Conservation (phyloP, 306 rosid genomes). For the Vigna nakashimae region DNA sequence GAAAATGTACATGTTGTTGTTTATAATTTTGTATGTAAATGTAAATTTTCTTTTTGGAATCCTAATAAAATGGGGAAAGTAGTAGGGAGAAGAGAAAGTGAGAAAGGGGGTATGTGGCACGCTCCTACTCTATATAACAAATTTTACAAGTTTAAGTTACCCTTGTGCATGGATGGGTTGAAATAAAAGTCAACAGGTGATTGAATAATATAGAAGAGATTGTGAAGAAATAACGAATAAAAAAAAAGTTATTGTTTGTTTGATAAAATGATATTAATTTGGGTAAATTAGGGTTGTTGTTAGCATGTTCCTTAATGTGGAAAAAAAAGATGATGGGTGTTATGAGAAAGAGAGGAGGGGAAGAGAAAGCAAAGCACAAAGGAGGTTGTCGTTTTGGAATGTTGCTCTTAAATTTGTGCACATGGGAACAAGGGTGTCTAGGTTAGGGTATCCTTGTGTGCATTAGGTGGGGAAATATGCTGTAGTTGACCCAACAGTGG, state of each 20-base stretch:
- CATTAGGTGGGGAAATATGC: constrained; percentile 91
- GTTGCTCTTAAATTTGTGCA: constrained; percentile 92
- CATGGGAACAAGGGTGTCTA: constrained; percentile 99
- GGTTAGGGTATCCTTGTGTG: constrained; percentile 68
- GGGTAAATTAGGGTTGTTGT: constrained; percentile 24
- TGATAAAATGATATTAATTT: too few relatives aligned
- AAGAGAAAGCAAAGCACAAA: constrained; percentile 59
- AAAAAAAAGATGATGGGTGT: constrained; percentile 56
- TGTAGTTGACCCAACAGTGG: constrained; percentile 86
- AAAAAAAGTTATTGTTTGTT: too few relatives aligned
- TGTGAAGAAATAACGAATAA: too few relatives aligned
- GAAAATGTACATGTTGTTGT: constrained; percentile 8
- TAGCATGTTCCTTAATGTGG: constrained; percentile 48
- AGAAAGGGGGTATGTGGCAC: too few relatives aligned
- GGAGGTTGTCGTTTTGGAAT: constrained; percentile 90
- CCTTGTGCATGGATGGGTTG: too few relatives aligned
- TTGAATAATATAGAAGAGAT: too few relatives aligned
- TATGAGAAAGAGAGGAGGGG: constrained; percentile 30
- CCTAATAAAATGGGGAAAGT: background rate
- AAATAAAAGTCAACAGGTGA: too few relatives aligned
- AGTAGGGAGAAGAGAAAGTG: too few relatives aligned
- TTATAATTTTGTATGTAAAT: background rate
- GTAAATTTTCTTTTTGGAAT: constrained; percentile 5
- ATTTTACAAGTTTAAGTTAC: too few relatives aligned
- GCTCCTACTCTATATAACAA: too few relatives aligned